phyloP scores from a whole-genome alignment of 2,329 filamentous ascomycete species.

The Penicillium fuscoglaucum region DNA sequence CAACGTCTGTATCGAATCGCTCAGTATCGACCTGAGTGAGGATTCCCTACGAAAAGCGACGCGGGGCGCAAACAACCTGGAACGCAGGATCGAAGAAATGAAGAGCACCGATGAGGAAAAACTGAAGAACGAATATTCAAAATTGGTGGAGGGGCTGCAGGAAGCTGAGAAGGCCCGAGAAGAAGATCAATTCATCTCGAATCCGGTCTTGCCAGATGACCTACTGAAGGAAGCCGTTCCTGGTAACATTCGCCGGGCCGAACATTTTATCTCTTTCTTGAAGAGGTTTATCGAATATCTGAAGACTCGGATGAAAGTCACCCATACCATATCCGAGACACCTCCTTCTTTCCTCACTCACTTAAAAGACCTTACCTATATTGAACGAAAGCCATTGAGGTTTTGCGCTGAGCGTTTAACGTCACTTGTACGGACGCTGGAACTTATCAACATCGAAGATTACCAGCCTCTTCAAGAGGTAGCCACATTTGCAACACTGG shows the following conservation, averaged over 20 bases:
- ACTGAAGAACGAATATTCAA: constrained; percentile 90
- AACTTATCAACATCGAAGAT: constrained; percentile 96
- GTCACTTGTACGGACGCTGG: constrained; percentile 88
- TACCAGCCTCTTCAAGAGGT: constrained; percentile 97
- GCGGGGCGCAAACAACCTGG: constrained; percentile 84
- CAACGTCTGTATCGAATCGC: constrained; percentile 96
- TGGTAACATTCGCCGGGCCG: constrained; percentile 91
- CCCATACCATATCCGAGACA: constrained; percentile 95
- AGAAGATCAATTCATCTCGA: constrained; percentile 96
- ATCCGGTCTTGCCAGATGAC: constrained; percentile 90
- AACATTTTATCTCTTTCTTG: constrained; percentile 92
- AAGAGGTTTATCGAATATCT: constrained; percentile 98
- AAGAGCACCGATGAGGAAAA: constrained; percentile 94
- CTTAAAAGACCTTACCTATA: constrained; percentile 93
- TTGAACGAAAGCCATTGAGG: constrained; percentile 87
- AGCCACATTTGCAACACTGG: constrained; percentile 92
- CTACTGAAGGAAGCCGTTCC: constrained; percentile 93
- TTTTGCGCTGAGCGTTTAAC: constrained; percentile 96
- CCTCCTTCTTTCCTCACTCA: constrained; percentile 91
- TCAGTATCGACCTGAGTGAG: constrained; percentile 95
- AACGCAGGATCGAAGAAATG: constrained; percentile 90
- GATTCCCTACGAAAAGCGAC: constrained; percentile 90
- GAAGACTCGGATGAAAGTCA: constrained; percentile 97
- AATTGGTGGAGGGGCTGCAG: constrained; percentile 86
- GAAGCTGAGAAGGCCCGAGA: constrained; percentile 86